Percentiles rank a stretch among this genome's conserved stretches.
phyloP scores from a whole-genome alignment of 2,329 filamentous ascomycete genomes.

The Pseudogymnoascus sp. region DNA sequence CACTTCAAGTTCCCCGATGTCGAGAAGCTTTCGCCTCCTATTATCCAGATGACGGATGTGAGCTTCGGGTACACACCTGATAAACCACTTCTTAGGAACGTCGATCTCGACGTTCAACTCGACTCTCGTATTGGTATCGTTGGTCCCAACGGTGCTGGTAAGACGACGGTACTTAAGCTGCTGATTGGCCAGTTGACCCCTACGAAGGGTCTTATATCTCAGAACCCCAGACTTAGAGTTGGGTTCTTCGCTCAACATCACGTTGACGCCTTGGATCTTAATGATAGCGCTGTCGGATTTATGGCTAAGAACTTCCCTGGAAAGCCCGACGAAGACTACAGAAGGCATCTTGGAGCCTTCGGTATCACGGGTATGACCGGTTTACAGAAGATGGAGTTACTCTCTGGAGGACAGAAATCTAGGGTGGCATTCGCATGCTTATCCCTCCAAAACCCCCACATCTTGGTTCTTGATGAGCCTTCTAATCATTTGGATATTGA shows the following conservation, averaged over 20 bases:
- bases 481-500: slow-evolving; percentile 99
- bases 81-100: slow-evolving; percentile 69
- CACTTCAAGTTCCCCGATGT: slow-evolving; percentile 97
- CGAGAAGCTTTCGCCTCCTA: slow-evolving; percentile 93
- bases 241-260: slow-evolving; percentile 99
- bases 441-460: slow-evolving; percentile 88
- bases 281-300: slow-evolving; percentile 82
- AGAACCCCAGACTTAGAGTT: slow-evolving; percentile 78
- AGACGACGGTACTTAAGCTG: slow-evolving; percentile 97
- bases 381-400: slow-evolving; percentile 85
- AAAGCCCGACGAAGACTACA: slow-evolving; percentile 91
- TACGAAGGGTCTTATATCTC: slow-evolving; percentile 72
- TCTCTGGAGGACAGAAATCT: slow-evolving; percentile 97
- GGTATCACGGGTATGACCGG: slow-evolving; percentile 90
- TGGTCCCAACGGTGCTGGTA: slow-evolving; percentile 97
- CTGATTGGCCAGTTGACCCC: slow-evolving; percentile 79
- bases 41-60: slow-evolving; percentile 93
- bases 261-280: slow-evolving; percentile 90
- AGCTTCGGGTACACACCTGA: slow-evolving; percentile 81
- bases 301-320: slow-evolving; percentile 91
- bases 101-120: slow-evolving; percentile 93
- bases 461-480: slow-evolving; percentile 94
- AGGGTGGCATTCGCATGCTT: slow-evolving; percentile 97
- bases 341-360: slow-evolving; percentile 84
- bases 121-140: slow-evolving; percentile 98